Conservation (phyloP, 148 eudicot species). For the Chenopodium quinoa region DNA sequence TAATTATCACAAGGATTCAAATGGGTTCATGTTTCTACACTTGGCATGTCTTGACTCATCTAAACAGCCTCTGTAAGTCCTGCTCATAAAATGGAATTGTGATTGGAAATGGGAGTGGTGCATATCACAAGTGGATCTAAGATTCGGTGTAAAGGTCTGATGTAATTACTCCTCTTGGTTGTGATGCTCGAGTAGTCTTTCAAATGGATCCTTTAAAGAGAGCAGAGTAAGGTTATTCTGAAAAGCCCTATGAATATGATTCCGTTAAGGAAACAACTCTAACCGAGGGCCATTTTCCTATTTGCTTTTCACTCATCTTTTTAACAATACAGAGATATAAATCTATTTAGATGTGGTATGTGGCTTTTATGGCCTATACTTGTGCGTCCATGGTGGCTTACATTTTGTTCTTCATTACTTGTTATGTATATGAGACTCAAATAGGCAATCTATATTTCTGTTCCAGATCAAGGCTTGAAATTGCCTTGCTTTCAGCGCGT, state of each 20-base stretch:
- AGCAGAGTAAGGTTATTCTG: not conserved
- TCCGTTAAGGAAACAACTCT: not conserved
- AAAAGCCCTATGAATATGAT: not conserved
- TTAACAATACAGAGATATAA: not conserved
- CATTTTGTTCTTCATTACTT: not conserved
- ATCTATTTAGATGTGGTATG: not conserved
- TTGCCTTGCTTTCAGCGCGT: not conserved
- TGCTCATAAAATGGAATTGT: no score
- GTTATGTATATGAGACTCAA: not conserved
- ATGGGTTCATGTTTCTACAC: not conserved
- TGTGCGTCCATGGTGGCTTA: not conserved
- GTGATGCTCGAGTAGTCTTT: no score
- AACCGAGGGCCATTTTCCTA: not conserved
- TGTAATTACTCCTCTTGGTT: not conserved
- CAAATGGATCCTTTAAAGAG: not conserved
- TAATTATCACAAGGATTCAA: not conserved
- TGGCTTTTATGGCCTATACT: not conserved
- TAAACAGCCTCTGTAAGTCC: not conserved
- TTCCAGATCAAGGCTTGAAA: not conserved
- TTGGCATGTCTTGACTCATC: not conserved
- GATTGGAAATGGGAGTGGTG: no score
- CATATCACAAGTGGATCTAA: no score
- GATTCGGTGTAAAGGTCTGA: not conserved
- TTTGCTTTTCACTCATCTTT: not conserved
- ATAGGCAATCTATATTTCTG: not conserved